These are phyloP conservation scores for Verticillium nubilum DNA, from an alignment of 2,329 filamentous ascomycete species.

Conservation along the genomic window DNA sequence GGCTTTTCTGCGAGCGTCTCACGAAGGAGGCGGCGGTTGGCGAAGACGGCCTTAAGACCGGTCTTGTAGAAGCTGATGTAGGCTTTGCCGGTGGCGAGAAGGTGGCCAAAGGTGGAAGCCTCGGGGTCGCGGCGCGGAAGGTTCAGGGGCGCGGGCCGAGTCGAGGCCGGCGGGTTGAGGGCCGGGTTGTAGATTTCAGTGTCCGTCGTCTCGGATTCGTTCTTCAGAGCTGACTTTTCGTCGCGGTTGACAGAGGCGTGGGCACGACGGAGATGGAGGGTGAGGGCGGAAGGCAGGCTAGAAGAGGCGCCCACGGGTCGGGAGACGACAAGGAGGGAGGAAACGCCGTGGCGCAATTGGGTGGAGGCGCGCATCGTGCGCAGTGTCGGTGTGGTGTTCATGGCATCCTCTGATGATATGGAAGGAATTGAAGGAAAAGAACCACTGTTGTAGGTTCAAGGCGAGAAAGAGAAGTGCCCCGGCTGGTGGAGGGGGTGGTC, in stretches of 20 bases:
- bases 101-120: conserved; percentile 34
- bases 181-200: conserved; percentile 17
- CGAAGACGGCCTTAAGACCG: conserved; percentile 68
- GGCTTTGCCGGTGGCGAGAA: conserved; percentile 60
- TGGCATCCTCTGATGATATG: conserved; percentile 7
- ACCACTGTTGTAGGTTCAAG: background rate
- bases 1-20: conserved; percentile 37
- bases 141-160: conserved; percentile 64
- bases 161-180: conserved; percentile 68
- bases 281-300: background rate
- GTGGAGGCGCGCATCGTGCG: conserved; percentile 10
- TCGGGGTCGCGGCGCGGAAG: conserved; percentile 50
- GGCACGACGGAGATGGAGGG: background rate
- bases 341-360: background rate
- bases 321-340: background rate
- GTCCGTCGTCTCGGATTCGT: background rate
- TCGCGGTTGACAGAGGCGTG: background rate
- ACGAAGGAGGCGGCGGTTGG: conserved; percentile 54
- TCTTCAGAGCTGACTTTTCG: background rate
- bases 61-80: conserved; percentile 85
- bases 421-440: background rate
- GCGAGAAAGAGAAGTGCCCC: background rate
- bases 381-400: conserved; percentile 11
- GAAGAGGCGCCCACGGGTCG: conserved; percentile 6
- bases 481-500: background rate